Conservation (phyloP, 495 filamentous ascomycete genomes). For the Aspergillus asperescens region DNA sequence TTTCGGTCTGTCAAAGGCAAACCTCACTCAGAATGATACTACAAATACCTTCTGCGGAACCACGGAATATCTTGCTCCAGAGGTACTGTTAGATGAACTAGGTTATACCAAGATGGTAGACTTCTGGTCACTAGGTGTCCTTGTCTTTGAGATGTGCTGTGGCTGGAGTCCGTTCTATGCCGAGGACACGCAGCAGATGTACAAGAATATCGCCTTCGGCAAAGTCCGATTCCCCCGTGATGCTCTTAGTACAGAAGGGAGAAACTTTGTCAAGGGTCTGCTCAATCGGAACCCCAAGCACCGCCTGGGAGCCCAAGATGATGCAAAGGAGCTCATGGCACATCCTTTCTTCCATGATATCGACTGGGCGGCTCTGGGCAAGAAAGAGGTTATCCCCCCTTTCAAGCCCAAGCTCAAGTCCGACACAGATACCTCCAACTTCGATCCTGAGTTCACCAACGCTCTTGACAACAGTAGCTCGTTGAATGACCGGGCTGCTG, state of each 20-base stretch:
- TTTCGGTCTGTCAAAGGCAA: conserved; percentile 94
- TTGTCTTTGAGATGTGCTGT: conserved; percentile 99
- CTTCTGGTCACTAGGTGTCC: conserved; percentile 96
- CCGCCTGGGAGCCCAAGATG: conserved; percentile 80
- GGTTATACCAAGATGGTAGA: conserved; percentile 99
- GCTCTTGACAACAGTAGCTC: conserved; percentile 66
- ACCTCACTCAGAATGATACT: conserved; percentile 89
- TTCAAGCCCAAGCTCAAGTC: conserved; percentile 97
- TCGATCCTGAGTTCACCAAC: conserved; percentile 97
- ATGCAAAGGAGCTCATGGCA: conserved; percentile 90
- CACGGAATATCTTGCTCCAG: conserved; percentile 93
- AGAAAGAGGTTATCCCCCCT: conserved; percentile 90
- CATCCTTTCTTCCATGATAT: conserved; percentile 94
- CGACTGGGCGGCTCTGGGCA: conserved; percentile 79
- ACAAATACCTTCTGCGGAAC: conserved; percentile 99
- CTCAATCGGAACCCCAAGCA: conserved; percentile 97
- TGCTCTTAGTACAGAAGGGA: conserved; percentile 84
- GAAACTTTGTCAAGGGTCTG: conserved; percentile 96
- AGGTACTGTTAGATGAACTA: conserved; percentile 89
- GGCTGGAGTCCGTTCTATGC: conserved; percentile 99
- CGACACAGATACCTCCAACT: conserved; percentile 93
- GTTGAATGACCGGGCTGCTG: conserved; percentile 81
- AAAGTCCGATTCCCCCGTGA: conserved; percentile 96
- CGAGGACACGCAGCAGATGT: conserved; percentile 99
- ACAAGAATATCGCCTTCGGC: conserved; percentile 99